phyloP scores from a whole-genome alignment of 2,329 filamentous ascomycete species.

The Exophiala dermatitidis region DNA sequence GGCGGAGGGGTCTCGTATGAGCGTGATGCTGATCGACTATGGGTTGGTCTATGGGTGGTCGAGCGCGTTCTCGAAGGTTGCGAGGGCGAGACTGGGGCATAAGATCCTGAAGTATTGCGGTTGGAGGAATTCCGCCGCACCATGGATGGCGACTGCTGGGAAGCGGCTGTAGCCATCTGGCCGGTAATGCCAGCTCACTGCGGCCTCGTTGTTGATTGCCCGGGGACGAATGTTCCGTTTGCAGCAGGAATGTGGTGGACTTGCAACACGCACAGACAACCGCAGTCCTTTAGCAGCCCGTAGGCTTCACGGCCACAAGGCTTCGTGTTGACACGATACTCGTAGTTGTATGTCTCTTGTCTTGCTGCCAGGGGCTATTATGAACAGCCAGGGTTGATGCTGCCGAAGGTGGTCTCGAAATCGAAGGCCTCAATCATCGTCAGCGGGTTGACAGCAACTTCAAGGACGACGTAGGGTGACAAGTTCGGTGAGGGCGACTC shows the following conservation, averaged over 20 bases:
- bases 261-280: conserved; percentile 14
- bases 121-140: conserved; percentile 46
- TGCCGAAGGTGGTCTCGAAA: conserved; percentile 1
- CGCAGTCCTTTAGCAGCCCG: background rate
- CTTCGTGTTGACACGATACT: conserved; percentile 5
- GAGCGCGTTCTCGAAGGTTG: conserved; percentile 43
- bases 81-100: conserved; percentile 37
- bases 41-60: conserved; percentile 37
- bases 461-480: conserved; percentile 13
- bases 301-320: conserved; percentile 15
- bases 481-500: conserved; percentile 12
- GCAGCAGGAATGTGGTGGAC: conserved; percentile 15
- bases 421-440: background rate
- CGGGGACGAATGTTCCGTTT: conserved; percentile 12
- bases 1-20: conserved; percentile 38
- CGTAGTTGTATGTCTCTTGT: background rate
- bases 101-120: conserved; percentile 39
- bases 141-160: conserved; percentile 41
- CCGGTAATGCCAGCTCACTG: background rate
- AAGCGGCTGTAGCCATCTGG: conserved; percentile 42
- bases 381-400: background rate
- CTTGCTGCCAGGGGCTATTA: background rate
- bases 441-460: conserved; percentile 1
- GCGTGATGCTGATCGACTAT: conserved; percentile 34
- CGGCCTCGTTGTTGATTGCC: background rate